Evolutionary conservation across 441 rosid species (phyloP).

Genomic region (Lepidium campestre): DNA sequence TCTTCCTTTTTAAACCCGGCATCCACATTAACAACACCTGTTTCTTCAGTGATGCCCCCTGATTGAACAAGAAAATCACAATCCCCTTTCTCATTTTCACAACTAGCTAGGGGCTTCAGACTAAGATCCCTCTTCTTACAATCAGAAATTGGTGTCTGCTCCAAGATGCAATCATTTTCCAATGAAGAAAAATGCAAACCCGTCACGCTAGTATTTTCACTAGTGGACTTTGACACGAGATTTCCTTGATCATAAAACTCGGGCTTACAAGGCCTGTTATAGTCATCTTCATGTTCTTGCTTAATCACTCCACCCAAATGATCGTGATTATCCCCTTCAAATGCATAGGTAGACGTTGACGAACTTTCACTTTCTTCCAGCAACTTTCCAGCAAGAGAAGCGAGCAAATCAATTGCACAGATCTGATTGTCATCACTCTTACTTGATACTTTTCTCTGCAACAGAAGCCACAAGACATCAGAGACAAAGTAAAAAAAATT

Average conservation of each 20-base stretch:
- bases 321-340: conserved; percentile 45
- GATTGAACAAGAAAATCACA: conserved; percentile 28
- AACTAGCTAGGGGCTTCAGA: conserved; percentile 30
- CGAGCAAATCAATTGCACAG: conserved; percentile 57
- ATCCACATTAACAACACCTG: conserved; percentile 30
- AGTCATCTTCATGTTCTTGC: conserved; percentile 26
- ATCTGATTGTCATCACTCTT: conserved; percentile 34
- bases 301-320: conserved; percentile 34
- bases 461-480: conserved; percentile 18
- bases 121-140: conserved; percentile 27
- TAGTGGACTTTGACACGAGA: conserved; percentile 31
- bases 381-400: conserved; percentile 52
- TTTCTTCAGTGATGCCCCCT: conserved; percentile 29
- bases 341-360: conserved; percentile 56
- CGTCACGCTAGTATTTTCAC: conserved; percentile 35
- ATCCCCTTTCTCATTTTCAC: conserved; percentile 24
- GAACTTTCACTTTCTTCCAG: conserved; percentile 61
- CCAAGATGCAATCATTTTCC: conserved; percentile 42
- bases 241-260: conserved; percentile 51
- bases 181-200: conserved; percentile 31
- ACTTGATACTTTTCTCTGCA: conserved; percentile 35
- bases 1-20: conserved; percentile 25
- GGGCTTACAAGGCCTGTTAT: conserved; percentile 31
- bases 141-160: conserved; percentile 35
- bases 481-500: neutral